phyloP scores from a whole-genome alignment of 140 eudicot species.

The Oenanthe javanica region DNA sequence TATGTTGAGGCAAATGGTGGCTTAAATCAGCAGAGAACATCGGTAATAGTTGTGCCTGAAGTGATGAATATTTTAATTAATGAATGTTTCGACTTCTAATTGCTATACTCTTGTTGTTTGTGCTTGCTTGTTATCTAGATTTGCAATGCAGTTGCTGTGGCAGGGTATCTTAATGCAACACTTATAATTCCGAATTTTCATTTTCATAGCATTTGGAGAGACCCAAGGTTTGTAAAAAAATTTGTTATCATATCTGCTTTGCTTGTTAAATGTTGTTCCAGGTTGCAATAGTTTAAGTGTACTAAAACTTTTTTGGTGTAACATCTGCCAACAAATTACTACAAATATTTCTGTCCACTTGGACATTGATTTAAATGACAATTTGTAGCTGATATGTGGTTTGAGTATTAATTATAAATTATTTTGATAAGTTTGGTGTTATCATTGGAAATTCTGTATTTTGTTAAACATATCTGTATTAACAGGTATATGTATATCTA shows the following conservation, averaged over 20 bases:
- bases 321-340: neutral
- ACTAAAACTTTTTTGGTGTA: neutral
- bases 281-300: neutral
- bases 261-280: neutral
- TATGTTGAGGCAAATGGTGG: constrained; percentile 98
- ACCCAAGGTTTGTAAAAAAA: constrained; percentile 70
- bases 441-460: neutral
- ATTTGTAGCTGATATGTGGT: neutral
- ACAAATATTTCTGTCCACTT: neutral
- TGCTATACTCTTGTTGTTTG: constrained; percentile 1
- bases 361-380: neutral
- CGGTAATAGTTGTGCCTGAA: constrained; percentile 32
- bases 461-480: too few species aligned
- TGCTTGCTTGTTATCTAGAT: constrained; percentile 31
- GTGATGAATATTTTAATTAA: constrained; percentile 3
- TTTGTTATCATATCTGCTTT: neutral
- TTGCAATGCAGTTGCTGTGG: constrained; percentile 98
- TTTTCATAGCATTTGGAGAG: constrained; percentile 98
- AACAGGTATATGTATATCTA: neutral
- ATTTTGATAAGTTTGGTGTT: neutral
- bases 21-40: constrained; percentile 89
- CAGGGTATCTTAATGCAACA: constrained; percentile 96
- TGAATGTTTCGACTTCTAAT: neutral
- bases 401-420: neutral
- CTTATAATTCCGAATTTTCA: constrained; percentile 91